Evolutionary conservation across 2,329 filamentous ascomycete genomes (phyloP).

Genomic region (Penicillium nordicum): DNA sequence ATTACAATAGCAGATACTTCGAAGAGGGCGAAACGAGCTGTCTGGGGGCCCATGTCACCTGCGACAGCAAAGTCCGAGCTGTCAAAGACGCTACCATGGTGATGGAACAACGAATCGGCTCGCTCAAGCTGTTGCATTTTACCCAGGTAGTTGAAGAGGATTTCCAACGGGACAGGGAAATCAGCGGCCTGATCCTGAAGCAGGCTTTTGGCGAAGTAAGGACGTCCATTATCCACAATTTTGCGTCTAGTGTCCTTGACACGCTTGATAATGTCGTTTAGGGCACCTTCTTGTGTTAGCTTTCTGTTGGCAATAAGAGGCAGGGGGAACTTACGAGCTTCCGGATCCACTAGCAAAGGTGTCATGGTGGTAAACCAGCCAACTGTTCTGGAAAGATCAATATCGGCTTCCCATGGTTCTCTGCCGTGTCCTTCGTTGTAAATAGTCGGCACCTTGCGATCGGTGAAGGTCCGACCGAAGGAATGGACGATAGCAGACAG

Average conservation of each 20-base stretch:
- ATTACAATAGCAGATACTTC: slow-evolving; percentile 51
- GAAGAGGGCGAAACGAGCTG: slow-evolving; percentile 48
- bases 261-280: slow-evolving; percentile 34
- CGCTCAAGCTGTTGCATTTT: slow-evolving; percentile 46
- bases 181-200: slow-evolving; percentile 31
- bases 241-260: slow-evolving; percentile 41
- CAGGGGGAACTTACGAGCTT: slow-evolving; percentile 21
- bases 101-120: slow-evolving; percentile 42
- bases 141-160: slow-evolving; percentile 42
- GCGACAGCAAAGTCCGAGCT: slow-evolving; percentile 32
- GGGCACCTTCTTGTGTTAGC: slow-evolving; percentile 18
- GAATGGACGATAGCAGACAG: slow-evolving; percentile 42
- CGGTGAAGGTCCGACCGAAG: slow-evolving; percentile 44
- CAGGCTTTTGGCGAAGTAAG: slow-evolving; percentile 36
- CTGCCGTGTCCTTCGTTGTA: slow-evolving; percentile 52
- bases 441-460: slow-evolving; percentile 43
- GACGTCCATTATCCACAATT: slow-evolving; percentile 30
- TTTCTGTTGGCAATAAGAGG: neutral
- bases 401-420: slow-evolving; percentile 43
- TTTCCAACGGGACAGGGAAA: slow-evolving; percentile 41
- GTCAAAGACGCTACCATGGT: slow-evolving; percentile 36
- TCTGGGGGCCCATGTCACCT: slow-evolving; percentile 45
- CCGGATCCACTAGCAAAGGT: slow-evolving; percentile 37
- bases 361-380: slow-evolving; percentile 52
- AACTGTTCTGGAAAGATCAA: slow-evolving; percentile 48